These are phyloP conservation scores for Zoysia pacifica DNA, from an alignment of 176 grass and related monocot species.

Conservation along the genomic window DNA sequence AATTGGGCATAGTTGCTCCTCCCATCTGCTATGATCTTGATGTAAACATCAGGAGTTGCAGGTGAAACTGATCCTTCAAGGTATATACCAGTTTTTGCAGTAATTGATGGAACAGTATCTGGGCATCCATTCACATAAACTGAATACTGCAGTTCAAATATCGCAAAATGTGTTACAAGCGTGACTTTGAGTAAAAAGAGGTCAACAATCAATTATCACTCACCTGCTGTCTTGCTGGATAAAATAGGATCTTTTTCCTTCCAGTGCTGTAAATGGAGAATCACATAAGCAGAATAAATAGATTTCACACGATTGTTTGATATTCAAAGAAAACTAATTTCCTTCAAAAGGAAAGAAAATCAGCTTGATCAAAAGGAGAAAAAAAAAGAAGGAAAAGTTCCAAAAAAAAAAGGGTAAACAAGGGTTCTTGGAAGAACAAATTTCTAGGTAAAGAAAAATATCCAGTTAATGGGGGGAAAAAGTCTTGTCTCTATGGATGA, in stretches of 20 bases:
- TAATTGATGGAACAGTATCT: conserved; percentile 61
- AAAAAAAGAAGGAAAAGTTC: not conserved
- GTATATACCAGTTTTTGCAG: conserved; percentile 78
- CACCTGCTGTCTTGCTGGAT: conserved; percentile 81
- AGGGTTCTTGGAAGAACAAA: conserved; percentile 4
- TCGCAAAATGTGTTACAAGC: conserved; percentile 18
- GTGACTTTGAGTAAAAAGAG: conserved; percentile 15
- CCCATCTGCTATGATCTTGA: conserved; percentile 69
- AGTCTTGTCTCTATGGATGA: not conserved
- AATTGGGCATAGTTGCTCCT: conserved; percentile 64
- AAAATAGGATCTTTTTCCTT: conserved; percentile 84
- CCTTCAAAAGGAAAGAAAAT: not conserved
- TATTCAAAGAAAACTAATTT: conserved; percentile 3
- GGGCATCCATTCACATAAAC: conserved; percentile 76
- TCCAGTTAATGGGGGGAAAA: not conserved
- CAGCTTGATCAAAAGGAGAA: not conserved
- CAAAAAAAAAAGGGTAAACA: conserved; percentile 12
- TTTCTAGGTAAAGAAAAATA: not conserved
- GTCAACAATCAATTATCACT: conserved; percentile 31
- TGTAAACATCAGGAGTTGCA: conserved; percentile 68
- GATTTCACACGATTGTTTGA: conserved; percentile 29
- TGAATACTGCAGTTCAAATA: conserved; percentile 66
- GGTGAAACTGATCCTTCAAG: conserved; percentile 86
- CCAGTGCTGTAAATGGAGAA: conserved; percentile 52
- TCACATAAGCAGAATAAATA: conserved; percentile 30